phyloP scores from a whole-genome alignment of 2,329 filamentous ascomycete species.

The Ascochyta koolunga region DNA sequence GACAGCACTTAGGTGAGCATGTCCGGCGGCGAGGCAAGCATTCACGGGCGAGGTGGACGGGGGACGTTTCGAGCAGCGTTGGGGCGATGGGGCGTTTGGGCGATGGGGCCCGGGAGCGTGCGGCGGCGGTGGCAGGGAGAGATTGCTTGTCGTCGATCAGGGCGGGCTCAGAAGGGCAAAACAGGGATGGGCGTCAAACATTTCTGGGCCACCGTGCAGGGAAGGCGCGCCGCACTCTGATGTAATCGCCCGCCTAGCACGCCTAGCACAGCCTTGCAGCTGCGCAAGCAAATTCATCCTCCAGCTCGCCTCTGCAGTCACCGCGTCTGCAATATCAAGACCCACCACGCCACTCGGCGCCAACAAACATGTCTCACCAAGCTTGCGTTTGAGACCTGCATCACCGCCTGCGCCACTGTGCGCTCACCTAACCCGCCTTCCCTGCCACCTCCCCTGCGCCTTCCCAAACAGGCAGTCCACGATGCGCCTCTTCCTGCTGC shows the following conservation, averaged over 20 bases:
- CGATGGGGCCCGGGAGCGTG: slow-evolving; percentile 5
- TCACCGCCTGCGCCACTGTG: slow-evolving; percentile 24
- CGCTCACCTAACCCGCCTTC: slow-evolving; percentile 20
- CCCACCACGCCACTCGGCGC: slow-evolving; percentile 18
- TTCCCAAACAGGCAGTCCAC: slow-evolving; percentile 20
- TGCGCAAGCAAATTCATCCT: slow-evolving; percentile 13
- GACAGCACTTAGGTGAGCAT: slow-evolving; percentile 15
- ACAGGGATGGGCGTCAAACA: slow-evolving; percentile 22
- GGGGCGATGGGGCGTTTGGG: slow-evolving; percentile 1
- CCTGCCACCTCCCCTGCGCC: slow-evolving; percentile 6
- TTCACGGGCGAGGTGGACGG: background rate
- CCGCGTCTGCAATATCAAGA: slow-evolving; percentile 4
- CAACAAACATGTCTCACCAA: slow-evolving; percentile 25
- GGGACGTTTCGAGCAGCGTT: slow-evolving; percentile 6
- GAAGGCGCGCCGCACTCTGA: slow-evolving; percentile 8
- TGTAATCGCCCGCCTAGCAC: slow-evolving; percentile 17
- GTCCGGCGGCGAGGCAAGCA: slow-evolving; percentile 22
- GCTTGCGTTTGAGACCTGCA: slow-evolving; percentile 19
- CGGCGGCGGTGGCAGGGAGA: slow-evolving; percentile 12
- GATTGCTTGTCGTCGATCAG: slow-evolving; percentile 29
- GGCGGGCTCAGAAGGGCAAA: slow-evolving; percentile 16
- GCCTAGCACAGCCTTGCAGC: slow-evolving; percentile 15
- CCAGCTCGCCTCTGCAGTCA: slow-evolving; percentile 12
- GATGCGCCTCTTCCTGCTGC: slow-evolving; percentile 94
- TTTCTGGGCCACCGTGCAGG: background rate